These are phyloP conservation scores for Priceomyces haplophilus DNA, from an alignment of 805 yeast genomes.

Conservation along the genomic window DNA sequence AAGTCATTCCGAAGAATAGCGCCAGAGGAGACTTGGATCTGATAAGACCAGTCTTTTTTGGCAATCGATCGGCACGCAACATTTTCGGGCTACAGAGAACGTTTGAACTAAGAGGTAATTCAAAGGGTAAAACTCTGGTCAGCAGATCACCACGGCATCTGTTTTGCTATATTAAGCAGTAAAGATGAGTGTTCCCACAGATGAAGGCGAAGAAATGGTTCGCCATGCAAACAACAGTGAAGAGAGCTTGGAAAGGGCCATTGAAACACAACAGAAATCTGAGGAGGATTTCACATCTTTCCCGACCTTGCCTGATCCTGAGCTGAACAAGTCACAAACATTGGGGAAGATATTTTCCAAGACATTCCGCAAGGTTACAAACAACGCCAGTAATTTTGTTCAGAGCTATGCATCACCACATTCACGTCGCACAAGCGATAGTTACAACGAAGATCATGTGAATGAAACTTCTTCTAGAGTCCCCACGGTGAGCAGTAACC, in stretches of 20 bases:
- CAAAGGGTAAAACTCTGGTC: too few relatives aligned
- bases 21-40: too few relatives aligned
- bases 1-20: too few relatives aligned
- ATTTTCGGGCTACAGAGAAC: too few relatives aligned
- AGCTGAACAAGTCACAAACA: conserved; percentile 30
- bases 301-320: conserved; percentile 44
- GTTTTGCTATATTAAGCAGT: too few relatives aligned
- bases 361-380: conserved; percentile 40
- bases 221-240: conserved; percentile 13
- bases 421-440: not conserved
- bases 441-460: not conserved
- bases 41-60: too few relatives aligned
- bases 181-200: too few relatives aligned
- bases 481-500: not conserved
- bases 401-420: conserved; percentile 17
- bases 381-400: conserved; percentile 39
- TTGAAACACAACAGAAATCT: not conserved
- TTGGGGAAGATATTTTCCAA: conserved; percentile 33
- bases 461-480: not conserved
- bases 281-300: conserved; percentile 38
- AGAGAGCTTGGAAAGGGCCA: conserved; percentile 5
- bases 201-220: not conserved
- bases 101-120: too few relatives aligned
- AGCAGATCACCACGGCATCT: too few relatives aligned
- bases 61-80: not conserved